Conservation (phyloP, 352 stramenopile species). For the Globisporangium paroecandrum region DNA sequence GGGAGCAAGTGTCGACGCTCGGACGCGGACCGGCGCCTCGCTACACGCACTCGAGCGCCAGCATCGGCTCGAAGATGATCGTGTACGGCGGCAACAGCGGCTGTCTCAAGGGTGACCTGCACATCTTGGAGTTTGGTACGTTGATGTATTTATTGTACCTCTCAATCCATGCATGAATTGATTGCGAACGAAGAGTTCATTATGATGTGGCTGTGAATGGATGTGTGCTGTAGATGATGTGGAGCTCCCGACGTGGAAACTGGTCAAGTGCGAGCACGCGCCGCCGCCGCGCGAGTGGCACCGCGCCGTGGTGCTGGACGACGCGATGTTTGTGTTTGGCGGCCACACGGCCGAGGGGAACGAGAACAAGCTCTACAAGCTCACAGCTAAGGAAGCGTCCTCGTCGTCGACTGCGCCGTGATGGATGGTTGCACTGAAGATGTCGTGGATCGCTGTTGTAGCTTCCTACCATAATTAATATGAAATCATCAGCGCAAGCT, state of each 20-base stretch:
- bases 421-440: background rate
- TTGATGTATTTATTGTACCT: background rate
- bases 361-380: slow-evolving; percentile 42
- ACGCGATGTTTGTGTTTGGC: slow-evolving; percentile 54
- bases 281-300: slow-evolving; percentile 50
- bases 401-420: background rate
- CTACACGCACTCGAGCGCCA: slow-evolving; percentile 50
- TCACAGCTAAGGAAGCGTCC: slow-evolving; percentile 5
- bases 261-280: slow-evolving; percentile 37
- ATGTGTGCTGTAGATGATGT: slow-evolving; percentile 17
- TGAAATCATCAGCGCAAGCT: background rate
- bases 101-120: slow-evolving; percentile 53
- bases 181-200: background rate
- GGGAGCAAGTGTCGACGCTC: slow-evolving; percentile 36
- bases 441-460: background rate
- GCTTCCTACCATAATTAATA: background rate
- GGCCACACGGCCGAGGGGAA: slow-evolving; percentile 42
- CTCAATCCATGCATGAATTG: background rate
- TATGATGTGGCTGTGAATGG: background rate
- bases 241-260: slow-evolving; percentile 43
- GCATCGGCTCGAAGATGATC: slow-evolving; percentile 47
- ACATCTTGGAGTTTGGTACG: slow-evolving; percentile 46
- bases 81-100: slow-evolving; percentile 58
- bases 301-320: slow-evolving; percentile 35
- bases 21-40: slow-evolving; percentile 35